Evolutionary conservation across 2,329 filamentous ascomycete species (phyloP), one percentile per base, ranked within the genome.

Genomic region (Peltaster fructicola): DNA sequence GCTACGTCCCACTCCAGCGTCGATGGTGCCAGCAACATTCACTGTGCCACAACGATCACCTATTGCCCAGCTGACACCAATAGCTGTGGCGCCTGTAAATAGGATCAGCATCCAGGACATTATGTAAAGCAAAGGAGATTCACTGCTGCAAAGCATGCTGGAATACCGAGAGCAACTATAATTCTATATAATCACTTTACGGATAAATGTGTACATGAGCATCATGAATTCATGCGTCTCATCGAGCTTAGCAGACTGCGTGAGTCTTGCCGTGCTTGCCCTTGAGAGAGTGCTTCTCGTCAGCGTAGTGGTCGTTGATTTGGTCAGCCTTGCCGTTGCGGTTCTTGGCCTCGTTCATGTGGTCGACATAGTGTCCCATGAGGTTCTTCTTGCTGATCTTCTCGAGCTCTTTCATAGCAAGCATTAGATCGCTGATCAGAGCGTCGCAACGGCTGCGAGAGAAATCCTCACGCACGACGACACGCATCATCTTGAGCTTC

Each of bases 381-480:
- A 92, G 58, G 36, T 65, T 66, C 26, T 75, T 68, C 40, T 62
- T 59, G 43, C 92, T 80, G 61, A 88, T 76, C 31, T 69, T 56
- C 34, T 75, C 66, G 14, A 95, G 59, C 19, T 77, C 60, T 23
- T 69, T 58, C 34, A 82, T 48, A 34, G 78, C 79, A 24, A 82
- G 59, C 56, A 77, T 80, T 53, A 93, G 71, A 46, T 93, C 84
- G 14, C 49, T 41, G 32, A 93, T 53, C 22, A 95, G 59, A 7
- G 68, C 60, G 45, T 95, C 82, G 44, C 81, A 91, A 18, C 84
- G 66, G 38, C 63, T 71, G 50, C 76, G 73, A 22, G 71, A 78
- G 40, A 95, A 93, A 54, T 93, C 85, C 53, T 93, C 85, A 24
- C 85, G 70, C 4, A 93, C 79, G 1, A 95, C 85, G 4, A 93